These are phyloP conservation scores for Cylindricascospora bacillispora DNA, from an alignment of 1,139 yeast genomes.

Conservation along the genomic window DNA sequence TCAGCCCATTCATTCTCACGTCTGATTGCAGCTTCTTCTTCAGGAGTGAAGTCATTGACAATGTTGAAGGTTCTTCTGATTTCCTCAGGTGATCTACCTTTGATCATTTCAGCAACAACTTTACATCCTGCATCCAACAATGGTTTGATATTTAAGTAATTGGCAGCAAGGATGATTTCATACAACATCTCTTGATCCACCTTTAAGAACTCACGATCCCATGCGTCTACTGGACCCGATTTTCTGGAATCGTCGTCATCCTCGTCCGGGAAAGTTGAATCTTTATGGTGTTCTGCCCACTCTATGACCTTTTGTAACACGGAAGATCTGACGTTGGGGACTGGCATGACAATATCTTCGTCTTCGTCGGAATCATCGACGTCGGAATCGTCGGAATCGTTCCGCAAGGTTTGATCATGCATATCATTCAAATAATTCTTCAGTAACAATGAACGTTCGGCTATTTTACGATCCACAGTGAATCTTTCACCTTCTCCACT, in stretches of 20 bases:
- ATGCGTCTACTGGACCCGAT: conserved; percentile 77
- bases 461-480: conserved; percentile 69
- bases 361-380: conserved; percentile 36
- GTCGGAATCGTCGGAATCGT: conserved; percentile 23
- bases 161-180: conserved; percentile 92
- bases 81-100: conserved; percentile 92
- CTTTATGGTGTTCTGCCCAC: conserved; percentile 96
- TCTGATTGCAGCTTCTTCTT: conserved; percentile 95
- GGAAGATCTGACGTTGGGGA: conserved; percentile 78
- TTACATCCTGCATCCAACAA: conserved; percentile 92
- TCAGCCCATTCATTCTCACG: conserved; percentile 99
- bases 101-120: conserved; percentile 96
- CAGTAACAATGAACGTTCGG: conserved; percentile 78
- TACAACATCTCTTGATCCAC: conserved; percentile 98
- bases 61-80: conserved; percentile 93
- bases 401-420: conserved; percentile 46
- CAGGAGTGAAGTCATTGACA: conserved; percentile 92
- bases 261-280: conserved; percentile 64
- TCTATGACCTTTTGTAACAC: conserved; percentile 86
- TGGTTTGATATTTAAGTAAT: conserved; percentile 87
- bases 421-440: conserved; percentile 84
- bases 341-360: conserved; percentile 69
- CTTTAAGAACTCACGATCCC: conserved; percentile 93
- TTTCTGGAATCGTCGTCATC: conserved; percentile 76
- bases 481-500: conserved; percentile 67